A percentile compares a stretch with the other conserved stretches of the same genome.
phyloP scores from a whole-genome alignment of 2,329 filamentous ascomycete genomes.

The Dendrostoma leiphaemia region DNA sequence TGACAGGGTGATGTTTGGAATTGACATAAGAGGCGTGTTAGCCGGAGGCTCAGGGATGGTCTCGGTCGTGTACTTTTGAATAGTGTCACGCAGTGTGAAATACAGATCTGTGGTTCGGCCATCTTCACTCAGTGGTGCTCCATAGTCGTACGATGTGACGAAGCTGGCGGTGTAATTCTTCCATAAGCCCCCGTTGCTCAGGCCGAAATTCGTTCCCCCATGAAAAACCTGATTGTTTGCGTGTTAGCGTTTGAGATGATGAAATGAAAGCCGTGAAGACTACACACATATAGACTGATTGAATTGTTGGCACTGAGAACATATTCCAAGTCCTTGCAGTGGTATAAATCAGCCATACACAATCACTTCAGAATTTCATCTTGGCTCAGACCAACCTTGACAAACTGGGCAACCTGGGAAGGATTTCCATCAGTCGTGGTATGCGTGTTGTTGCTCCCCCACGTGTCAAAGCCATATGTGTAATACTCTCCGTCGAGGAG shows the following conservation, averaged over 20 bases:
- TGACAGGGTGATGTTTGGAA: constrained; percentile 36
- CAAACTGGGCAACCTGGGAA: constrained; percentile 24
- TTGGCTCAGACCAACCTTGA: constrained; percentile 10
- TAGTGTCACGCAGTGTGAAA: constrained; percentile 35
- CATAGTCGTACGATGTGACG: constrained; percentile 50
- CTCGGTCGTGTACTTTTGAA: constrained; percentile 34
- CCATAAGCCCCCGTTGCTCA: constrained; percentile 45
- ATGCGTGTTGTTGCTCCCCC: constrained; percentile 38
- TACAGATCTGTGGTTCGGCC: constrained; percentile 45
- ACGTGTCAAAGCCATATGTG: constrained; percentile 40
- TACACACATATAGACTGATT: constrained; percentile 42
- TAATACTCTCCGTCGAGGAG: constrained; percentile 50
- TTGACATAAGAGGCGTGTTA: constrained; percentile 29
- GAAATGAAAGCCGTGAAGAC: too few species aligned
- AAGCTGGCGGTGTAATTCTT: constrained; percentile 37
- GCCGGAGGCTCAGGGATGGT: constrained; percentile 36
- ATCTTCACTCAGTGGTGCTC: constrained; percentile 47
- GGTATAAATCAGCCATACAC: background rate
- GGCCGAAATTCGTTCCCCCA: constrained; percentile 50
- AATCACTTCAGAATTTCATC: background rate
- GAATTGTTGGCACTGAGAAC: constrained; percentile 37
- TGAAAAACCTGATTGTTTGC: constrained; percentile 40
- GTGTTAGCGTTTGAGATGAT: background rate
- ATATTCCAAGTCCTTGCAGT: constrained; percentile 34
- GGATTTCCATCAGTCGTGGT: constrained; percentile 30